A percentile compares a stretch with the other conserved stretches of the same genome.
Evolutionary conservation across 2,329 filamentous ascomycete genomes (phyloP).

Genomic region (Aspergillus neotritici): DNA sequence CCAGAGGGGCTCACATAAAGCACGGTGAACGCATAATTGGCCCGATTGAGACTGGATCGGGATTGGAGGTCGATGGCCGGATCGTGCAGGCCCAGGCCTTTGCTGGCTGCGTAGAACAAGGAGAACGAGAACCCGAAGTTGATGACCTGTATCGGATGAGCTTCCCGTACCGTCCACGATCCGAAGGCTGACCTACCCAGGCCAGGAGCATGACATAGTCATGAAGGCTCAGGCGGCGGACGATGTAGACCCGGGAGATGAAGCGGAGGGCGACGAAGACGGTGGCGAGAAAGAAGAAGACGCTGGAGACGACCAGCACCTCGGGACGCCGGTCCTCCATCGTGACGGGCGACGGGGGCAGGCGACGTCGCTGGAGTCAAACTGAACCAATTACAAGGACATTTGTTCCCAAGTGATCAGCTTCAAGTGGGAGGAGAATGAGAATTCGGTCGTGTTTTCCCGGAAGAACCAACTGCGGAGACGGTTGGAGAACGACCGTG

Average conservation of each 20-base stretch:
- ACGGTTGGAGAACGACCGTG: too few relatives aligned
- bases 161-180: not conserved
- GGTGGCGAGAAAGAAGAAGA: constrained; percentile 59
- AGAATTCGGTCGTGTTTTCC: too few relatives aligned
- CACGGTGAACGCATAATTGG: constrained; percentile 56
- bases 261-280: constrained; percentile 71
- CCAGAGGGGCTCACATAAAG: constrained; percentile 48
- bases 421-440: too few relatives aligned
- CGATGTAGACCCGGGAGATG: constrained; percentile 65
- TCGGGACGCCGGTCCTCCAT: constrained; percentile 33
- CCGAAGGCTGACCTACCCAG: constrained; percentile 51
- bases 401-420: too few relatives aligned
- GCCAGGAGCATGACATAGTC: constrained; percentile 76
- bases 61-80: constrained; percentile 28
- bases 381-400: not conserved
- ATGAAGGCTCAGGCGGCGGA: constrained; percentile 66
- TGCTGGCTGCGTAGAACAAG: constrained; percentile 40
- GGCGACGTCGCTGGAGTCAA: not conserved
- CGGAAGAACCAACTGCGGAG: too few relatives aligned
- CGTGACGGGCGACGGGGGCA: constrained; percentile 9
- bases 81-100: constrained; percentile 42
- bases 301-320: constrained; percentile 40
- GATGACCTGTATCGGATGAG: constrained; percentile 28
- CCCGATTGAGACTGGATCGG: constrained; percentile 37
- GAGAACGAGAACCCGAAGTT: constrained; percentile 45